Percentiles rank a stretch among this genome's conserved stretches.
These are phyloP conservation scores for Parafenestella ontariensis DNA, from an alignment of 2,329 filamentous ascomycete genomes.

Conservation along the genomic window DNA sequence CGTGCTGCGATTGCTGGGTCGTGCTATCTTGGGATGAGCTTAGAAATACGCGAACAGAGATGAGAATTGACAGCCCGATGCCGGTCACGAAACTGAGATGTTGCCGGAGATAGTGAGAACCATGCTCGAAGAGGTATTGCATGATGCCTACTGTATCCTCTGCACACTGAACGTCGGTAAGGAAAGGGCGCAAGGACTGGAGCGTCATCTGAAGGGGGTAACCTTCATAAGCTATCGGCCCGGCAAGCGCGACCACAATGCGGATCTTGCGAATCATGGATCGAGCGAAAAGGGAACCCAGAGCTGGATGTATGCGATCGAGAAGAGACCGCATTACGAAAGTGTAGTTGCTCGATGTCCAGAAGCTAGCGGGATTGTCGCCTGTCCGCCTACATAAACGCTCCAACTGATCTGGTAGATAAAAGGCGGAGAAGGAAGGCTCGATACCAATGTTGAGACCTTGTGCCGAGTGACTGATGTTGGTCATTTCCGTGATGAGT, in stretches of 20 bases:
- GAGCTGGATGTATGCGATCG: constrained; percentile 78
- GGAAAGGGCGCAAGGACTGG: constrained; percentile 77
- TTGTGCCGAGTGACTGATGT: constrained; percentile 69
- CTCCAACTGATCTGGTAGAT: constrained; percentile 75
- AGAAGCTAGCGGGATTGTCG: constrained; percentile 69
- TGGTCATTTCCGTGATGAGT: constrained; percentile 73
- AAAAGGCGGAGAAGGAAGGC: constrained; percentile 81
- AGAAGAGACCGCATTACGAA: constrained; percentile 79
- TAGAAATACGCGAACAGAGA: constrained; percentile 79
- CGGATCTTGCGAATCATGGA: constrained; percentile 86
- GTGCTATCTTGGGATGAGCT: constrained; percentile 77
- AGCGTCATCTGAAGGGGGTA: constrained; percentile 93
- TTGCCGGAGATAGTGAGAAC: constrained; percentile 68
- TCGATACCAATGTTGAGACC: constrained; percentile 80
- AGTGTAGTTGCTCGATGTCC: constrained; percentile 77
- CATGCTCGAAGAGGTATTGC: constrained; percentile 79
- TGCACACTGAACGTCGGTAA: constrained; percentile 84
- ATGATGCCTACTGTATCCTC: constrained; percentile 88
- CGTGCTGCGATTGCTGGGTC: constrained; percentile 84
- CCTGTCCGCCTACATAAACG: constrained; percentile 75
- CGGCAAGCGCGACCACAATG: constrained; percentile 80
- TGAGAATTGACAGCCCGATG: constrained; percentile 77
- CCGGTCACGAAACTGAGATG: constrained; percentile 81
- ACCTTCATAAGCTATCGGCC: constrained; percentile 71
- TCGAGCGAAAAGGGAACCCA: constrained; percentile 87